Percentiles rank a stretch among this genome's conserved stretches.
Evolutionary conservation across 768 basidiomycete genomes (phyloP).

Genomic region (Clathrus columnatus): DNA sequence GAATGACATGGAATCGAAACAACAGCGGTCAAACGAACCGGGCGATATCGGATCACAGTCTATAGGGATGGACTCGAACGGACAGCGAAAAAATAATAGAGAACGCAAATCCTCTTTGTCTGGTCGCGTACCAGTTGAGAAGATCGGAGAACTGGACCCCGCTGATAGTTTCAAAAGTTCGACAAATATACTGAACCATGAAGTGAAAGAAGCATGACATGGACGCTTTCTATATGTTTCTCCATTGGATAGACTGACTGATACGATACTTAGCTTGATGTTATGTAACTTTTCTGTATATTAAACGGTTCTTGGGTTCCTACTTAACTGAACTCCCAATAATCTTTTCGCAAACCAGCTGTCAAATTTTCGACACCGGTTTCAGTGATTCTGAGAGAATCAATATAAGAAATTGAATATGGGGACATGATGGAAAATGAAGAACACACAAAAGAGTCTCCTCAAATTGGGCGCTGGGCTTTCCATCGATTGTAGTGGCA

Average conservation of each 20-base stretch:
- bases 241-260: background rate
- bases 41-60: too few relatives aligned
- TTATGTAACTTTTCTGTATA: too few relatives aligned
- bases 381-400: slow-evolving; percentile 67
- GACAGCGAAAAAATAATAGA: slow-evolving; percentile 37
- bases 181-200: slow-evolving; percentile 60
- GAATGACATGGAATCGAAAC: slow-evolving; percentile 2
- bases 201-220: slow-evolving; percentile 25
- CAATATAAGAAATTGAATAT: background rate
- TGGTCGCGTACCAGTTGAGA: slow-evolving; percentile 52
- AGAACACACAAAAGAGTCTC: slow-evolving; percentile 83
- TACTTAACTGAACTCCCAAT: background rate
- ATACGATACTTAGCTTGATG: background rate
- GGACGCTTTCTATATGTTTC: background rate
- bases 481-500: slow-evolving; percentile 85
- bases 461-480: slow-evolving; percentile 92
- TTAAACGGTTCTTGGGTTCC: too few relatives aligned
- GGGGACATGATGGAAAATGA: slow-evolving; percentile 14
- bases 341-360: slow-evolving; percentile 25
- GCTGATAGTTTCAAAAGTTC: slow-evolving; percentile 52
- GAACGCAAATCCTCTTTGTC: slow-evolving; percentile 55
- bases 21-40: background rate
- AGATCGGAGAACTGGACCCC: slow-evolving; percentile 52
- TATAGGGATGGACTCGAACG: too few relatives aligned
- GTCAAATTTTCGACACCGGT: slow-evolving; percentile 86